Evolutionary conservation across 169 alveolate species (phyloP).

Genomic region (Besnoitia besnoiti): DNA sequence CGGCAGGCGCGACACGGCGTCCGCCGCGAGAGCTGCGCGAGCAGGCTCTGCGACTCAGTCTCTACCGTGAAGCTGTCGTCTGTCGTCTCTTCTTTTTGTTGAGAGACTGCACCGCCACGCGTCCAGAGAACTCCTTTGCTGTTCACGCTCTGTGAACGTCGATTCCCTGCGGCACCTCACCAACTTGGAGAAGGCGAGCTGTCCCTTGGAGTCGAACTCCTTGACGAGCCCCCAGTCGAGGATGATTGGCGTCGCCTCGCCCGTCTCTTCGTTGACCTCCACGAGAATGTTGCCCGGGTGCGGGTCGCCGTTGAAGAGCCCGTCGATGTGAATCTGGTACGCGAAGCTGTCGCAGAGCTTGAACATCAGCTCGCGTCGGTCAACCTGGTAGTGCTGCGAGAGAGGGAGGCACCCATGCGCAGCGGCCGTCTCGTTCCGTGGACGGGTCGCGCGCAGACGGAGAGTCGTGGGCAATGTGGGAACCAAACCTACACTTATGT

Average conservation of each 20-base stretch:
- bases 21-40: no score
- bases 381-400: constrained; percentile 62
- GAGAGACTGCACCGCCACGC: no score
- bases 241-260: constrained; percentile 76
- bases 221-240: constrained; percentile 87
- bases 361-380: constrained; percentile 69
- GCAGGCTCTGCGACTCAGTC: no score
- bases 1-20: no score
- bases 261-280: constrained; percentile 66
- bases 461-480: neutral
- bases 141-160: no score
- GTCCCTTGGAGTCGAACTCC: constrained; percentile 76
- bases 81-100: no score
- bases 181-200: constrained; percentile 82
- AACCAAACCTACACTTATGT: neutral
- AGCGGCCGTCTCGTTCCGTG: no score
- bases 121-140: neutral
- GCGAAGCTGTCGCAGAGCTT: constrained; percentile 79
- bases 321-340: constrained; percentile 78
- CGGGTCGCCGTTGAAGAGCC: constrained; percentile 83
- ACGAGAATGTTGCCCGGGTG: constrained; percentile 93
- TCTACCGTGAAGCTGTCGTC: no score
- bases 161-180: constrained; percentile 45
- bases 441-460: neutral
- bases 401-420: neutral